Conservation (phyloP, 2,329 filamentous ascomycete species). For the Fusarium hainanense region DNA sequence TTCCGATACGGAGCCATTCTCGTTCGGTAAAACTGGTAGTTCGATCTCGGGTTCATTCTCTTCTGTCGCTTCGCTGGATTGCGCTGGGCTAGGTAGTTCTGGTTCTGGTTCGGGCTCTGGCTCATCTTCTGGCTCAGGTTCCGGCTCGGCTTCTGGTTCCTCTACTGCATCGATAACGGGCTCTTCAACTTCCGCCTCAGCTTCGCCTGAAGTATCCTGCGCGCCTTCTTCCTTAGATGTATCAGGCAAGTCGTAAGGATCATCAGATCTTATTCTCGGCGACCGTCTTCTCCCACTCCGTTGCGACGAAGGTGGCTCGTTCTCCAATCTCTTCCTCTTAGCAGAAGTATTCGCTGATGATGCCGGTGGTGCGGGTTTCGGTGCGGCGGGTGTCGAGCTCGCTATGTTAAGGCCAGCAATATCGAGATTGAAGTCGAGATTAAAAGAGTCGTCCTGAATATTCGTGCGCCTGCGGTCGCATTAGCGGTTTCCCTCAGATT, state of each 20-base stretch:
- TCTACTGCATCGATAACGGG: not conserved
- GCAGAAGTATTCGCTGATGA: conserved; percentile 59
- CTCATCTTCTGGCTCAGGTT: not conserved
- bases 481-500: not conserved
- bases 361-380: conserved; percentile 38
- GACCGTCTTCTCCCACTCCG: conserved; percentile 33
- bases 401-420: conserved; percentile 56
- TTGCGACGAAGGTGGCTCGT: conserved; percentile 25
- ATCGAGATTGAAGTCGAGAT: conserved; percentile 66
- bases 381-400: conserved; percentile 38
- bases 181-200: conserved; percentile 11
- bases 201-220: conserved; percentile 16
- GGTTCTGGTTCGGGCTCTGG: not conserved
- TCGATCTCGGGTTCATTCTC: conserved; percentile 31
- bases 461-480: conserved; percentile 60
- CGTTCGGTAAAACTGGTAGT: conserved; percentile 40
- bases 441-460: conserved; percentile 70
- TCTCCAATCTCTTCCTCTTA: conserved; percentile 57
- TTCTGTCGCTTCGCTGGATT: conserved; percentile 5
- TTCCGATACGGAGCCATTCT: conserved; percentile 9
- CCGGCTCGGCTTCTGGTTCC: not conserved
- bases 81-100: conserved; percentile 23
- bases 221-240: conserved; percentile 46
- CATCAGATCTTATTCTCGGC: conserved; percentile 30
- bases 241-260: conserved; percentile 48